Conservation (phyloP, 345 rosid genomes). For the Citrus unshiu region DNA sequence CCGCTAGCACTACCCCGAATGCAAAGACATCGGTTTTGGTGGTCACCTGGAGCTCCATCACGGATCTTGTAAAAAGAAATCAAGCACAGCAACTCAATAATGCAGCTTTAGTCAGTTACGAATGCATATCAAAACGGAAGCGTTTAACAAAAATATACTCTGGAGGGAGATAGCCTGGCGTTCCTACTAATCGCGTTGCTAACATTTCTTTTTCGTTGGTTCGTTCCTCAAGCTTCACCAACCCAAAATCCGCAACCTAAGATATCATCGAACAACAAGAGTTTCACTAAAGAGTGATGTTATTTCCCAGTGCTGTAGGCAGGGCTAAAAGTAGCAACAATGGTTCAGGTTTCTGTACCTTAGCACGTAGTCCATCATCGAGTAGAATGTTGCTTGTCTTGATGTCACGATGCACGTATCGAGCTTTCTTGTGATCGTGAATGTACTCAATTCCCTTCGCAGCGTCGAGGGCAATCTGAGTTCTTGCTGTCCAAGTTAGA, state of each 20-base stretch:
- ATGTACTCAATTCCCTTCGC: slow-evolving; percentile 65
- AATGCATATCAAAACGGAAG: neutral
- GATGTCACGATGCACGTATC: slow-evolving; percentile 63
- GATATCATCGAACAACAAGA: too few species aligned
- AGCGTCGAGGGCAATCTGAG: slow-evolving; percentile 62
- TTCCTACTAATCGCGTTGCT: slow-evolving; percentile 61
- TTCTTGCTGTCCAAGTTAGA: slow-evolving; percentile 61
- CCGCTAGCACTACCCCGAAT: slow-evolving; percentile 64
- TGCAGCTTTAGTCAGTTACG: neutral
- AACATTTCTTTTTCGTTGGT: slow-evolving; percentile 45
- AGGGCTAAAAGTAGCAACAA: too few species aligned
- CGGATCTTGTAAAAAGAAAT: slow-evolving; percentile 36
- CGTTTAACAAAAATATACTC: slow-evolving; percentile 33
- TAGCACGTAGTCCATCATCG: slow-evolving; percentile 49
- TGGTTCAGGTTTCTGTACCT: slow-evolving; percentile 35
- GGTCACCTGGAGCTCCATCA: slow-evolving; percentile 65
- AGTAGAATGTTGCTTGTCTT: slow-evolving; percentile 65
- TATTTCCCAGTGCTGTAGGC: too few species aligned
- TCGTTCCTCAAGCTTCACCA: slow-evolving; percentile 59
- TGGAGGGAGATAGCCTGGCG: slow-evolving; percentile 71
- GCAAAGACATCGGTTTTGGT: slow-evolving; percentile 62
- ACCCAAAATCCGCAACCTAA: slow-evolving; percentile 71
- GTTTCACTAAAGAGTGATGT: too few species aligned
- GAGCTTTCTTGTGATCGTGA: slow-evolving; percentile 63
- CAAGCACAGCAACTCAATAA: too few species aligned